phyloP scores from a whole-genome alignment of 2,329 filamentous ascomycete genomes.

The Colletotrichum gloeosporioides region DNA sequence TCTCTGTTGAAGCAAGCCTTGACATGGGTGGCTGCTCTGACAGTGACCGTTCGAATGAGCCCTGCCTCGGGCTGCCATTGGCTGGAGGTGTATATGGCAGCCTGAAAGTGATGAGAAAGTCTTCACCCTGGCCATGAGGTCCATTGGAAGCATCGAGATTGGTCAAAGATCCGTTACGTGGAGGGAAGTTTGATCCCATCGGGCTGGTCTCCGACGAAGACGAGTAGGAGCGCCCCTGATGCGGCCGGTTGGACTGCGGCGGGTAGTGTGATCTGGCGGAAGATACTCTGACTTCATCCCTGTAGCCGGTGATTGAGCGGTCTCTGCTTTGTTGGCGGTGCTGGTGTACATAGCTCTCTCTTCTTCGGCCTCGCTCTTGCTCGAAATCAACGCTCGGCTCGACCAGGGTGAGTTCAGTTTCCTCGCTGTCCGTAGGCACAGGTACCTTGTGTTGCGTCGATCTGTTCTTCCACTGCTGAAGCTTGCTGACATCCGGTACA shows the following conservation, averaged over 20 bases:
- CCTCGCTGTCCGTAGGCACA: not conserved
- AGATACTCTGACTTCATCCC: slow-evolving; percentile 13
- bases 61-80: not conserved
- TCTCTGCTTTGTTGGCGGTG: slow-evolving; percentile 21
- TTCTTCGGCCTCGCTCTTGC: slow-evolving; percentile 5
- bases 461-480: slow-evolving; percentile 32
- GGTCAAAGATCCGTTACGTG: not conserved
- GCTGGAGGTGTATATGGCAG: slow-evolving; percentile 18
- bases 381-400: slow-evolving; percentile 9
- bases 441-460: not conserved
- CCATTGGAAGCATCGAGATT: not conserved
- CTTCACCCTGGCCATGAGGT: not conserved
- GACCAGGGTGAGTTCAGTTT: not conserved
- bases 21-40: not conserved
- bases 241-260: slow-evolving; percentile 14
- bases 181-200: not conserved
- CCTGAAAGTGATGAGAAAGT: slow-evolving; percentile 10
- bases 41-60: slow-evolving; percentile 2
- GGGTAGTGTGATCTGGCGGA: slow-evolving; percentile 22
- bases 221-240: not conserved
- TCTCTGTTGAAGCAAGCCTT: not conserved
- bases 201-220: slow-evolving; percentile 8
- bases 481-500: slow-evolving; percentile 35
- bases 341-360: slow-evolving; percentile 20
- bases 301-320: slow-evolving; percentile 15